Base-by-base conservation (phyloP, 192 early-diverging fungal genomes). In the Mortierella claussenii region DNA sequence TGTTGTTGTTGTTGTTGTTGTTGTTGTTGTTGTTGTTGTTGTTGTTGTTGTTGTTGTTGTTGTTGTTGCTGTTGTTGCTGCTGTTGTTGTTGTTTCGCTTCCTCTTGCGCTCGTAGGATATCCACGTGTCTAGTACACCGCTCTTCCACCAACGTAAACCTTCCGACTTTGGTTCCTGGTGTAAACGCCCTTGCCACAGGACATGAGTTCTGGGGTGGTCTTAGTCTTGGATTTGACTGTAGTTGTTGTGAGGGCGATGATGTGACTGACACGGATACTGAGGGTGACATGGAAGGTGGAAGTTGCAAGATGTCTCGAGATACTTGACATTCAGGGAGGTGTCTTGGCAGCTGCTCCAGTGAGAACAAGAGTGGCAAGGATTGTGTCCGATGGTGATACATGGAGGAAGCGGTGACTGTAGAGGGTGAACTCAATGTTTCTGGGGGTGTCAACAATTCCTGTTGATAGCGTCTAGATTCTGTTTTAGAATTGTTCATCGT, bases 151-250 rank as follows among this genome's bases (percentile, higher is more conserved):
- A 75, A 33, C 0, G 70, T 75, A 45, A 75, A 75, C 40, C 70
- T 46, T 9, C 70, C 70, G 1, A 75, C 62, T 42, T 75, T 75
- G n/a, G 62, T 75, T 17, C 70, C 70, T 7, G 70, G 70, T 8
- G 55, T 31, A 20, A 75, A 75, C 26, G 15, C 33, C 15, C 57
- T 40, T 12, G 20, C n/a, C n/a, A n/a, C n/a, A n/a, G n/a, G n/a
- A n/a, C n/a, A n/a, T n/a, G n/a, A n/a, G n/a, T n/a, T n/a, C 20
- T 1, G 61, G 50, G 21, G 24, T 49, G 1, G 51, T 54, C 28
- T 65, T 55, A 1, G 44, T 11, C 53, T 33, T 23, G 27, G 26
- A 47, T n/a, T 40, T 4, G 28, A 2, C 6, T 21, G 17, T 20
- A 20, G 30, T 28, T 60, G 56, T 20, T 31, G 32, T 57, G 34